These are phyloP conservation scores for Metschnikowia kofuensis DNA, from an alignment of 805 yeast genomes.

Conservation along the genomic window DNA sequence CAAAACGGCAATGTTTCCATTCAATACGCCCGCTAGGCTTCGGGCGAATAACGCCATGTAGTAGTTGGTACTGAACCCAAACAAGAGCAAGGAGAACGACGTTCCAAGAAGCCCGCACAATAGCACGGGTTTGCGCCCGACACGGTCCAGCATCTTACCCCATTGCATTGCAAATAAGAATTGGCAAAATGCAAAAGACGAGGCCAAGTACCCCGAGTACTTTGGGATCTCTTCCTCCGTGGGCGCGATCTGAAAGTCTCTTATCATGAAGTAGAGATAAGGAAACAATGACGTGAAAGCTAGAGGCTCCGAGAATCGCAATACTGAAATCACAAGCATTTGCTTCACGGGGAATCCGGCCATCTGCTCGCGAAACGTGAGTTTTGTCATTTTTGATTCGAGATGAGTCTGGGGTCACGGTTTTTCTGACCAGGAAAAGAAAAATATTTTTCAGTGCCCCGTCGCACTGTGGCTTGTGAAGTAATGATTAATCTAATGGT, in stretches of 20 bases:
- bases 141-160: constrained; percentile 53
- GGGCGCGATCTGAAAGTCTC: constrained; percentile 49
- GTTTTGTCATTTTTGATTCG: neutral
- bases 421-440: neutral
- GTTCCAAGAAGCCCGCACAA: constrained; percentile 54
- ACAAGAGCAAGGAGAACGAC: constrained; percentile 41
- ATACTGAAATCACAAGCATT: constrained; percentile 34
- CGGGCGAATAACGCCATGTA: constrained; percentile 54
- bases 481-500: too few relatives aligned
- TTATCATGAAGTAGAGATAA: constrained; percentile 60
- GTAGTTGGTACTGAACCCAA: constrained; percentile 55
- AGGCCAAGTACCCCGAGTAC: constrained; percentile 60
- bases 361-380: constrained; percentile 47
- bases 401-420: too few relatives aligned
- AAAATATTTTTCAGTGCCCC: too few relatives aligned
- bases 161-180: constrained; percentile 56
- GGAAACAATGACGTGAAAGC: constrained; percentile 65
- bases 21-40: constrained; percentile 52
- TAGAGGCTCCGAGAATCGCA: constrained; percentile 60
- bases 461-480: too few relatives aligned
- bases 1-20: constrained; percentile 65
- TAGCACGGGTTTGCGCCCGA: constrained; percentile 57
- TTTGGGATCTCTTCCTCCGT: constrained; percentile 52
- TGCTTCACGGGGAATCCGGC: constrained; percentile 57
- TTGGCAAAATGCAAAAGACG: constrained; percentile 60